phyloP scores from a whole-genome alignment of 257 asterid genomes.

The Ilex asprella region DNA sequence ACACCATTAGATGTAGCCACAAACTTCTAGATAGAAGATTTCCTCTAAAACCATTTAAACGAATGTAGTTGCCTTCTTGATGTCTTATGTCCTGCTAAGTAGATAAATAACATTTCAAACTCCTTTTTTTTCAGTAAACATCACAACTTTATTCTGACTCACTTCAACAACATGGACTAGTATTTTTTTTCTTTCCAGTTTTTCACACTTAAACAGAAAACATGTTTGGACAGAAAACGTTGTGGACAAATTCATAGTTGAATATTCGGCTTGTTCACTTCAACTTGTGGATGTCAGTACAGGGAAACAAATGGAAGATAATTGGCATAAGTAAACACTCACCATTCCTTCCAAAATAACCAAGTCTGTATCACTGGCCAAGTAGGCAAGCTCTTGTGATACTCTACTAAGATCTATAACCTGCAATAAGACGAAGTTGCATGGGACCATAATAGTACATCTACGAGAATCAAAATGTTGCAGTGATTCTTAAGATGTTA shows the following conservation, averaged over 20 bases:
- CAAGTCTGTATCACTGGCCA: conserved; percentile 88
- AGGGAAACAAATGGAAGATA: neutral
- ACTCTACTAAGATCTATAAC: conserved; percentile 80
- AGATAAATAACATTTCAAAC: no score
- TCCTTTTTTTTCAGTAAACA: no score
- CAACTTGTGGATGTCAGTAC: neutral
- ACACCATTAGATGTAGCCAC: no score
- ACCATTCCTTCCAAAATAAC: conserved; percentile 97
- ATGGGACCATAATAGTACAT: conserved; percentile 13
- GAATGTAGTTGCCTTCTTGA: no score
- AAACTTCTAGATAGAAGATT: no score
- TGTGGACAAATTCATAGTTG: neutral
- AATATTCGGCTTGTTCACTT: neutral
- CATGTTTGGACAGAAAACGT: neutral
- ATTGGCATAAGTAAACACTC: conserved; percentile 18
- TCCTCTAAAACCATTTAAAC: no score
- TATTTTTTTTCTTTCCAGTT: neutral
- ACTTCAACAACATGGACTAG: neutral
- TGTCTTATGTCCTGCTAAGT: no score
- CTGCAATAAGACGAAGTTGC: conserved; percentile 21
- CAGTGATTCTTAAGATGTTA: neutral
- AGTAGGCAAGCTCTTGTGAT: conserved; percentile 89
- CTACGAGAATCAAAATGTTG: conserved; percentile 8
- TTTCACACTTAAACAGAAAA: neutral
- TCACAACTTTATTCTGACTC: neutral